Evolutionary conservation across 2,329 filamentous ascomycete species (phyloP), one percentile per base, ranked within the genome.

Genomic region (Trichoderma sp.): DNA sequence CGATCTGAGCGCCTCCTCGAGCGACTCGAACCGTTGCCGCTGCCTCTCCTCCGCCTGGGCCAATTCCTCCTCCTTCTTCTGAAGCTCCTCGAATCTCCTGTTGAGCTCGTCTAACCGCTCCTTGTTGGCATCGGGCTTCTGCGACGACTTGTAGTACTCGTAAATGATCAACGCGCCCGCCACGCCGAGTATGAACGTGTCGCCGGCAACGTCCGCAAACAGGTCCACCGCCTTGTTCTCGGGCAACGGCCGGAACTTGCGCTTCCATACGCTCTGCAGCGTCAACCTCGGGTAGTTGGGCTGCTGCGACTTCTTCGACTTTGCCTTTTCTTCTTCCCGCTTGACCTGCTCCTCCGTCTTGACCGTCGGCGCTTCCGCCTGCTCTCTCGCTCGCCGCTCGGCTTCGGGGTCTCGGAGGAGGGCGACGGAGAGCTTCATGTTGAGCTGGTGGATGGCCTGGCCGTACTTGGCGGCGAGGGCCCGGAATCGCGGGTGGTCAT

Each of bases 211-310:
- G 71, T 89, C 87, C 48, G 87, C 87, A 70, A 89, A 89, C 7
- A 89, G 76, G 70, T 89, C 86, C 12, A 89, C 87, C 9, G 87
- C 87, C 75, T 89, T 89, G 17, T 75, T 80, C 72, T 89, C 87
- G 10, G 87, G 85, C n/a, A 89, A 76, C 7, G 86, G 75, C 59
- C 87, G 78, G 72, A 89, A 89, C 71, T 84, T 86, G 66, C 87
- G 83, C 66, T 72, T 82, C 87, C 87, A 89, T 12, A 89, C 77
- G 69, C 82, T 88, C 51, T 79, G 79, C 54, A 81, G 77, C 21
- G 48, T 52, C 30, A 59, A 63, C 30, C 52, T 63, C 26, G 51
- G 34, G 19, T 55, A 43, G 39, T 47, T 34, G 1, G 34, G 62
- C 67, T 64, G 67, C 3, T 64, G 67, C 2, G 44, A 51, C n/a